Evolutionary conservation across 768 basidiomycete genomes (phyloP).

Genomic region (Boletus subparvulus): DNA sequence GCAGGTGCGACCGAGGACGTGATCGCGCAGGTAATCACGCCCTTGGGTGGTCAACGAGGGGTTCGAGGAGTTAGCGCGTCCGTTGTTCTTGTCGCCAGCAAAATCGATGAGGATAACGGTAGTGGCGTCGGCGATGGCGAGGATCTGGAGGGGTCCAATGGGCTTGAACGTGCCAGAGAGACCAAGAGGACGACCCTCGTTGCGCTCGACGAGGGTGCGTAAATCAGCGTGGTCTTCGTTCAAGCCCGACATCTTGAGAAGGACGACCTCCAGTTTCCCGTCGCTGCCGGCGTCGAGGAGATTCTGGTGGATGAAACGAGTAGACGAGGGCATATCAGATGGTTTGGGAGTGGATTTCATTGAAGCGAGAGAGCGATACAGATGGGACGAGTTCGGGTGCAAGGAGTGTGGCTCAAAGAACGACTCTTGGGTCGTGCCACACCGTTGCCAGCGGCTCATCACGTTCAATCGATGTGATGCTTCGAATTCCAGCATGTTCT

Average conservation of each 20-base stretch:
- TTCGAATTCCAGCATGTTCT: background rate
- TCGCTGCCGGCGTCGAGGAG: constrained; percentile 27
- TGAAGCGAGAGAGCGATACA: constrained; percentile 4
- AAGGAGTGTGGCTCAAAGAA: constrained; percentile 6
- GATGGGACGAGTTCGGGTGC: background rate
- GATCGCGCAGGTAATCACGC: constrained; percentile 28
- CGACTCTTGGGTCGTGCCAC: background rate
- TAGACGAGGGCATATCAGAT: constrained; percentile 6
- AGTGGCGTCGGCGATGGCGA: constrained; percentile 30
- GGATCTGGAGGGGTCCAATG: constrained; percentile 23
- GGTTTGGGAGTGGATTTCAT: background rate
- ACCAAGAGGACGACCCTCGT: constrained; percentile 34
- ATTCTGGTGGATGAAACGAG: constrained; percentile 28
- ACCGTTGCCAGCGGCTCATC: background rate
- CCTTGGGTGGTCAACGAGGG: constrained; percentile 18
- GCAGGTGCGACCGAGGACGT: constrained; percentile 28
- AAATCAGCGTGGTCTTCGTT: constrained; percentile 24
- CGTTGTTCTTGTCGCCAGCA: constrained; percentile 32
- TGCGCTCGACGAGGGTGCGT: constrained; percentile 27
- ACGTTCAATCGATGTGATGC: background rate
- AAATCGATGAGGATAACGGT: constrained; percentile 31
- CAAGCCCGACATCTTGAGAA: constrained; percentile 20
- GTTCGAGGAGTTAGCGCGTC: constrained; percentile 27
- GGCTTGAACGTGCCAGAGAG: constrained; percentile 26
- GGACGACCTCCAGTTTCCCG: constrained; percentile 16